Evolutionary conservation across 306 rosid genomes (phyloP).

Genomic region (Casuarina equisetifolia): DNA sequence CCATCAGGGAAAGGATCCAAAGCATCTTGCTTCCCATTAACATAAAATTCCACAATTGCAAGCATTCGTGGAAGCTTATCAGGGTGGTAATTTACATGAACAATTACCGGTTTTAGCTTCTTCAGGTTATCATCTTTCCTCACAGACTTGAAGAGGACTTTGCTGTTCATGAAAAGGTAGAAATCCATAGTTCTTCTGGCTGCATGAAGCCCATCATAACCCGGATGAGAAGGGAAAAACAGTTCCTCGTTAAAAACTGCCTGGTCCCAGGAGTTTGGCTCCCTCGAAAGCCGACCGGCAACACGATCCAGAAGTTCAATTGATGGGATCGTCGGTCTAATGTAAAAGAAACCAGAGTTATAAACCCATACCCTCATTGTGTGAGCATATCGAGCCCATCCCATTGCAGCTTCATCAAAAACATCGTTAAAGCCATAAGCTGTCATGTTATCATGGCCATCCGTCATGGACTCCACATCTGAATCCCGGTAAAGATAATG

Average conservation of each 20-base stretch:
- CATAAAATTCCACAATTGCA: conserved; percentile 75
- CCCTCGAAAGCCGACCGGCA: conserved; percentile 66
- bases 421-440: conserved; percentile 82
- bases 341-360: conserved; percentile 93
- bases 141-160: conserved; percentile 79
- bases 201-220: conserved; percentile 84
- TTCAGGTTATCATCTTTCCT: conserved; percentile 65
- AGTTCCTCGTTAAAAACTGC: conserved; percentile 96
- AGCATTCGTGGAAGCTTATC: conserved; percentile 78
- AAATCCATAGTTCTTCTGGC: conserved; percentile 86
- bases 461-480: conserved; percentile 92
- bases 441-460: conserved; percentile 79
- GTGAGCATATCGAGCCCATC: conserved; percentile 91
- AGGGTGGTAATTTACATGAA: conserved; percentile 90
- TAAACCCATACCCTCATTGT: conserved; percentile 94
- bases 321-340: conserved; percentile 85
- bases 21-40: conserved; percentile 71
- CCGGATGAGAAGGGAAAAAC: conserved; percentile 74
- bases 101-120: conserved; percentile 72
- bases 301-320: conserved; percentile 91
- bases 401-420: conserved; percentile 79
- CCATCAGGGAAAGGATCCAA: conserved; percentile 82
- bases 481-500: conserved; percentile 70
- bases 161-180: conserved; percentile 85
- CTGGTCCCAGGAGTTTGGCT: conserved; percentile 79